These are phyloP conservation scores for Jamesozyma piceae DNA, from an alignment of 805 yeast genomes.

Conservation along the genomic window DNA sequence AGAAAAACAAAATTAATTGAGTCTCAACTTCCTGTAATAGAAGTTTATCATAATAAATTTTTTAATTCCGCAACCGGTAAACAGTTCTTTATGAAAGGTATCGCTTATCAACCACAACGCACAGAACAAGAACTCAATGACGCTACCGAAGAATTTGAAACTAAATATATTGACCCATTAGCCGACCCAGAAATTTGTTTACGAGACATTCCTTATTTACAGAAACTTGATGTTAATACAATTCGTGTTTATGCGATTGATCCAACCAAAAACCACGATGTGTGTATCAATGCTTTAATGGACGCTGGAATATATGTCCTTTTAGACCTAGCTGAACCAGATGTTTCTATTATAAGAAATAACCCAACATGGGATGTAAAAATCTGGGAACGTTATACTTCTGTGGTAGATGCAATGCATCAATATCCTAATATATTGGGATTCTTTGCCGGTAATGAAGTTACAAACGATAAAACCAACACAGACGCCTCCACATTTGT, in stretches of 20 bases:
- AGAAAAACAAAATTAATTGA: too few species aligned
- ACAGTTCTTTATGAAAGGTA: conserved; percentile 80
- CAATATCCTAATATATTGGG: conserved; percentile 78
- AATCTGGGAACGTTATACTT: conserved; percentile 65
- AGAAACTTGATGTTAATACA: conserved; percentile 60
- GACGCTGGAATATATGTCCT: conserved; percentile 88
- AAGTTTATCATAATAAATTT: conserved; percentile 65
- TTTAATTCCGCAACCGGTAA: conserved; percentile 62
- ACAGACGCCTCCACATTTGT: conserved; percentile 90
- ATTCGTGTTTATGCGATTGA: conserved; percentile 83
- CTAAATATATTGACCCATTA: conserved; percentile 59
- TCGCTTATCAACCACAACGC: conserved; percentile 70
- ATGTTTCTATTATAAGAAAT: conserved; percentile 63
- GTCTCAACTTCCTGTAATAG: conserved; percentile 34
- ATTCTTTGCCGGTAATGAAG: conserved; percentile 97
- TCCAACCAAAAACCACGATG: conserved; percentile 60
- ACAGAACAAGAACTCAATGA: conserved; percentile 31
- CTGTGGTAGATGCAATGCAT: conserved; percentile 72
- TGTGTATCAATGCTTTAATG: conserved; percentile 62
- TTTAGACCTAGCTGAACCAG: conserved; percentile 85
- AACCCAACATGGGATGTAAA: conserved; percentile 69
- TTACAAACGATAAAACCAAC: conserved; percentile 71
- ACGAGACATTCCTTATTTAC: conserved; percentile 74
- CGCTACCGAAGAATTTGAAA: conserved; percentile 11
- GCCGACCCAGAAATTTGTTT: conserved; percentile 60